Conservation (phyloP, 2,329 filamentous ascomycete genomes). For the Aspergillus neotritici region DNA sequence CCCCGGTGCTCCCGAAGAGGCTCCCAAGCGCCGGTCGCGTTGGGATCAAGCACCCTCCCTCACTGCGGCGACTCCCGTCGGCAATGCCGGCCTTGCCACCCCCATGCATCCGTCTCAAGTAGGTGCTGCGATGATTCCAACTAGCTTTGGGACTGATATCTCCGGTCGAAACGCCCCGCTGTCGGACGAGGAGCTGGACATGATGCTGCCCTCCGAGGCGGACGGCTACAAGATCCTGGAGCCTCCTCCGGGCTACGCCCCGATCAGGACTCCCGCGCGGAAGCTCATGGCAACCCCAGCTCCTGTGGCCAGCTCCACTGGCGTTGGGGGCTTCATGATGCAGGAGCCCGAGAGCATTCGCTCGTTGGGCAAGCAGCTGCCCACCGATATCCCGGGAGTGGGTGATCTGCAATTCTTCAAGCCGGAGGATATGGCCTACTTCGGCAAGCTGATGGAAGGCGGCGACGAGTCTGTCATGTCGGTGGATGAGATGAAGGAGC, state of each 20-base stretch:
- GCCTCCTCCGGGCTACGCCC: conserved; percentile 86
- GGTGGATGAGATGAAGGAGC: conserved; percentile 92
- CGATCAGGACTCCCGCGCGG: conserved; percentile 69
- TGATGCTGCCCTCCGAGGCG: conserved; percentile 66
- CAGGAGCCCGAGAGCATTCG: conserved; percentile 85
- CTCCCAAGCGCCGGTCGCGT: conserved; percentile 69
- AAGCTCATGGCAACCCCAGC: conserved; percentile 68
- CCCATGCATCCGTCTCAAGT: conserved; percentile 68
- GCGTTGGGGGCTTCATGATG: conserved; percentile 84
- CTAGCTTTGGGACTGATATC: conserved; percentile 75
- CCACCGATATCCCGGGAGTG: conserved; percentile 91
- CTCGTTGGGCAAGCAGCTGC: conserved; percentile 79
- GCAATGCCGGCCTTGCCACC: conserved; percentile 67
- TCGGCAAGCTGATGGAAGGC: conserved; percentile 92
- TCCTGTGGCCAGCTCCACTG: conserved; percentile 54
- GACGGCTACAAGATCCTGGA: conserved; percentile 91
- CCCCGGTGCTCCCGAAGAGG: conserved; percentile 46
- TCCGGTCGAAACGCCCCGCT: conserved; percentile 72
- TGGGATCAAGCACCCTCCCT: conserved; percentile 83
- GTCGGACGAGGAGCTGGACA: conserved; percentile 89
- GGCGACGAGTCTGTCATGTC: conserved; percentile 86
- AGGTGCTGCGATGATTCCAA: conserved; percentile 46
- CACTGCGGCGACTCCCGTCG: conserved; percentile 63
- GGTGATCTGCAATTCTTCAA: conserved; percentile 98
- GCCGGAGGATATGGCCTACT: conserved; percentile 97